phyloP scores from a whole-genome alignment of 2,329 filamentous ascomycete species.

The Cladophialophora yegresii region DNA sequence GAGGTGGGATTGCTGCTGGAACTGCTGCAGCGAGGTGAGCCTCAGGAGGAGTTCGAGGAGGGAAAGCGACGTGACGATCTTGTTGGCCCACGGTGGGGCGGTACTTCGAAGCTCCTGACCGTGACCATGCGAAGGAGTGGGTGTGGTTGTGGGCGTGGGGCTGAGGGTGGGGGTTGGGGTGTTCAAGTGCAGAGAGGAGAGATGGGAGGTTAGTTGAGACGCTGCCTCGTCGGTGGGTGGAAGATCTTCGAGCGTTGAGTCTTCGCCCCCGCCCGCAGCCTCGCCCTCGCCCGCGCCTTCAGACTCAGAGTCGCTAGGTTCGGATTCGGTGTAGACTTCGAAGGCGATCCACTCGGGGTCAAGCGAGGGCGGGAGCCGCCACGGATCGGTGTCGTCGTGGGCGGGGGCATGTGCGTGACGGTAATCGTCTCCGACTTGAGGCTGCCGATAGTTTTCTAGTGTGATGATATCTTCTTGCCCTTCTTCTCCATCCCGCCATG shows the following conservation, averaged over 20 bases:
- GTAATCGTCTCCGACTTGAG: slow-evolving; percentile 22
- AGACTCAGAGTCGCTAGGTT: slow-evolving; percentile 28
- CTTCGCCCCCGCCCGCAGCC: slow-evolving; percentile 11
- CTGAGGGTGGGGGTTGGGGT: slow-evolving; percentile 33
- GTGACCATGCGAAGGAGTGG: slow-evolving; percentile 45
- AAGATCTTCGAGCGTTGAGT: slow-evolving; percentile 12
- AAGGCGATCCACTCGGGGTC: slow-evolving; percentile 91
- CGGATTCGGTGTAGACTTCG: slow-evolving; percentile 72
- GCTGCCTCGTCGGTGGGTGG: slow-evolving; percentile 31
- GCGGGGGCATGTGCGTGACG: background rate
- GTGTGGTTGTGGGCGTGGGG: background rate
- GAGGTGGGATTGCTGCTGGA: slow-evolving; percentile 86
- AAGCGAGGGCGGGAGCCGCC: slow-evolving; percentile 70
- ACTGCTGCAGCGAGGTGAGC: slow-evolving; percentile 83
- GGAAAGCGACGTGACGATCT: slow-evolving; percentile 69
- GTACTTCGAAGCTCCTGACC: slow-evolving; percentile 44
- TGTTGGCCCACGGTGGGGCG: slow-evolving; percentile 44
- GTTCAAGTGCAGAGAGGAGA: slow-evolving; percentile 53
- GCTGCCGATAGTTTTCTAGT: slow-evolving; percentile 37
- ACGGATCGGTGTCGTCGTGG: slow-evolving; percentile 45
- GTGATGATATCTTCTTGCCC: slow-evolving; percentile 33
- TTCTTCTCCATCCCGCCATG: slow-evolving; percentile 39
- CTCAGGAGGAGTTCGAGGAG: slow-evolving; percentile 87
- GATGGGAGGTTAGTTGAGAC: slow-evolving; percentile 44
- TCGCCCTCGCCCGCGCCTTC: slow-evolving; percentile 26